Percentiles rank a stretch among this genome's conserved stretches.
Conservation (phyloP, 805 yeast genomes). For the Kurtzmaniella cleridarum region DNA sequence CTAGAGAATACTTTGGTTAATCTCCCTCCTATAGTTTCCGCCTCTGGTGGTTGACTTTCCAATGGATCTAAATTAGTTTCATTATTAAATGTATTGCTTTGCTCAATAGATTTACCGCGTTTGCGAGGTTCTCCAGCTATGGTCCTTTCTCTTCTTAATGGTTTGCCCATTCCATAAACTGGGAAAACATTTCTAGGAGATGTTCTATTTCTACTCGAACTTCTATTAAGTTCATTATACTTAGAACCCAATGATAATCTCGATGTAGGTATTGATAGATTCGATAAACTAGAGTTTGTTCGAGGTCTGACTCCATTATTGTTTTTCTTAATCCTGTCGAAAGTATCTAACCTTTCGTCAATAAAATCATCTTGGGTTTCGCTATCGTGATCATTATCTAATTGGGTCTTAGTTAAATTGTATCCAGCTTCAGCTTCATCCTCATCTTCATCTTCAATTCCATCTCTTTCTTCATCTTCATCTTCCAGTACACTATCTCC, state of each 20-base stretch:
- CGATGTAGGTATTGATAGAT: slow-evolving; percentile 8
- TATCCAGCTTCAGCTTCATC: too few relatives aligned
- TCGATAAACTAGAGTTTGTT: neutral
- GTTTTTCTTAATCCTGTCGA: neutral
- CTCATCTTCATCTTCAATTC: slow-evolving; percentile 9
- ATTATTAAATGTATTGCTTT: too few relatives aligned
- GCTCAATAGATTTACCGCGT: too few relatives aligned
- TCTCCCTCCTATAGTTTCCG: slow-evolving; percentile 17
- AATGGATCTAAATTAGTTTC: neutral
- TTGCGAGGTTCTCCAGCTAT: slow-evolving; percentile 38
- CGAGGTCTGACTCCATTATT: neutral
- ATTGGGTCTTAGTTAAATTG: too few relatives aligned
- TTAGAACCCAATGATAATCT: slow-evolving; percentile 8
- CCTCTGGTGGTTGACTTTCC: slow-evolving; percentile 4
- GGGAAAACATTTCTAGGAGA: slow-evolving; percentile 81
- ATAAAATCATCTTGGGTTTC: neutral
- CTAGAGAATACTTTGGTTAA: slow-evolving; percentile 14
- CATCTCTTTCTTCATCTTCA: slow-evolving; percentile 9
- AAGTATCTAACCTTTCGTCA: neutral
- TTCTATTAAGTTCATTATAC: slow-evolving; percentile 2
- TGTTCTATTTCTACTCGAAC: neutral
- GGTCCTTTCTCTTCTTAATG: slow-evolving; percentile 49
- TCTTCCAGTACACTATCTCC: slow-evolving; percentile 4
- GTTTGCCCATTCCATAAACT: slow-evolving; percentile 71
- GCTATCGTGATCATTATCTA: neutral